Evolutionary conservation across 768 basidiomycete genomes (phyloP).

Genomic region (Termitomyces eurrhizus): DNA sequence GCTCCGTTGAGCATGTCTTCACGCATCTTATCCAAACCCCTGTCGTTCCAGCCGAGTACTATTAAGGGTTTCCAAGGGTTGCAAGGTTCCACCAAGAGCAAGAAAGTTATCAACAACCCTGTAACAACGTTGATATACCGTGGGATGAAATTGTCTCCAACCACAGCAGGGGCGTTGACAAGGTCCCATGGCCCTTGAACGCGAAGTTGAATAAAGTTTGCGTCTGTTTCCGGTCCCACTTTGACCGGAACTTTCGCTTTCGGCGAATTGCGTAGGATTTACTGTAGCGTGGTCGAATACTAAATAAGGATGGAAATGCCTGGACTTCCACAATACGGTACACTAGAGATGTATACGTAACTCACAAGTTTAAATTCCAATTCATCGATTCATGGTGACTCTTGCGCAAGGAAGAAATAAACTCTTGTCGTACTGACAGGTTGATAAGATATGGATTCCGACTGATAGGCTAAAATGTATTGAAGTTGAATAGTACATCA

Average conservation of each 20-base stretch:
- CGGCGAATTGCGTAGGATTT: background rate
- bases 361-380: slow-evolving; percentile 16
- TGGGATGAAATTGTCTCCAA: background rate
- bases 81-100: background rate
- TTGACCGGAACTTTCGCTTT: slow-evolving; percentile 7
- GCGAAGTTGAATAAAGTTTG: background rate
- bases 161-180: background rate
- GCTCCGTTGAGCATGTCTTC: background rate
- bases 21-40: background rate
- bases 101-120: slow-evolving; percentile 5
- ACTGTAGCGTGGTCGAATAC: background rate
- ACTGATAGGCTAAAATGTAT: background rate
- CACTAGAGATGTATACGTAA: background rate
- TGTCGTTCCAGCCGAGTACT: background rate
- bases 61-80: background rate
- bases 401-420: background rate
- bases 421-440: background rate
- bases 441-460: slow-evolving; percentile 1
- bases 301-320: background rate
- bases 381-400: background rate
- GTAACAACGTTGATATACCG: background rate
- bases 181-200: background rate
- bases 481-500: background rate
- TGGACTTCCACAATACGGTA: background rate
- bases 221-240: background rate